These are phyloP conservation scores for Athelia psychrophila DNA, from an alignment of 1,284 basidiomycete genomes.

Conservation along the genomic window DNA sequence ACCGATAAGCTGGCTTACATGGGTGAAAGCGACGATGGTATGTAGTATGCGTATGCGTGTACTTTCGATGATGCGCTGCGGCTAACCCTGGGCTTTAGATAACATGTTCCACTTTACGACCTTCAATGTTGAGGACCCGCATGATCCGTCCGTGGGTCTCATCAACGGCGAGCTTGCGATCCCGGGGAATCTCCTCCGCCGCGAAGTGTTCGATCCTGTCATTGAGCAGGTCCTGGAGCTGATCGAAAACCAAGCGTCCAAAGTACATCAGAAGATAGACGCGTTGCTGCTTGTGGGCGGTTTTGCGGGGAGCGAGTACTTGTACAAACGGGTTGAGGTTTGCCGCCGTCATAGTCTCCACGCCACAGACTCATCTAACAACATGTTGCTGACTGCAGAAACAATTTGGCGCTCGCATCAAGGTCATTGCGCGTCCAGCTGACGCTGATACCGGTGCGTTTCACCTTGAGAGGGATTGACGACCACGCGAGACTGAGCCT, in stretches of 20 bases:
- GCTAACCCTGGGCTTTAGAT: constrained; percentile 45
- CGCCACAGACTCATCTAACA: no score
- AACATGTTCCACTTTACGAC: constrained; percentile 82
- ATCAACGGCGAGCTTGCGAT: constrained; percentile 78
- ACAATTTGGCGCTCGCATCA: constrained; percentile 59
- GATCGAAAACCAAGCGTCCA: constrained; percentile 69
- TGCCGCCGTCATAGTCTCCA: constrained; percentile 18
- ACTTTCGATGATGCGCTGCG: constrained; percentile 7
- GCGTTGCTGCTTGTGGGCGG: constrained; percentile 82
- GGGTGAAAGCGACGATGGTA: constrained; percentile 72
- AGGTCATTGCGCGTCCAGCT: constrained; percentile 71
- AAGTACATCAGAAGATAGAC: constrained; percentile 65
- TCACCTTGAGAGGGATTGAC: constrained; percentile 17
- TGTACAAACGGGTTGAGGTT: constrained; percentile 73
- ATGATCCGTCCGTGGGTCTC: constrained; percentile 71
- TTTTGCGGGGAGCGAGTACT: constrained; percentile 79
- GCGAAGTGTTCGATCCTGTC: constrained; percentile 80
- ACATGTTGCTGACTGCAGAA: constrained; percentile 37
- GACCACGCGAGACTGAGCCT: constrained; percentile 78
- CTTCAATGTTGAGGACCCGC: constrained; percentile 74
- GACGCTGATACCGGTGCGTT: constrained; percentile 81
- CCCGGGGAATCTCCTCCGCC: constrained; percentile 69
- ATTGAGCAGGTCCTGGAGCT: constrained; percentile 71
- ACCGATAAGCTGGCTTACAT: constrained; percentile 77
- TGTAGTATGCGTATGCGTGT: constrained; percentile 15